phyloP scores from a whole-genome alignment of 345 rosid species.

The Arabidopsis suecica region DNA sequence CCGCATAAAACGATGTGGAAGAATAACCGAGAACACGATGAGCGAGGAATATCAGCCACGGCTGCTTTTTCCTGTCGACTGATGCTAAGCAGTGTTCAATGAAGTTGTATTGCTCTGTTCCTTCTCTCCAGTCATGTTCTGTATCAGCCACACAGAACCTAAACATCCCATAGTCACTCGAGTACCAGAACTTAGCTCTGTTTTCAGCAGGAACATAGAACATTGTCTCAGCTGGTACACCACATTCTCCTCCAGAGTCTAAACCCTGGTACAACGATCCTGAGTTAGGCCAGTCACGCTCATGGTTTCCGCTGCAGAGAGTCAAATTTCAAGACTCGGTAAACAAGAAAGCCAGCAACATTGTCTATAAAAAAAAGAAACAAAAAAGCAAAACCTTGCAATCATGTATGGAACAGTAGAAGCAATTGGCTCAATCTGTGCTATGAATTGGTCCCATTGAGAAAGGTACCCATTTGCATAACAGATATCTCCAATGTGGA shows the following conservation, averaged over 20 bases:
- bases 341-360: slow-evolving; percentile 3
- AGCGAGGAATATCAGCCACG: slow-evolving; percentile 75
- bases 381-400: slow-evolving; percentile 56
- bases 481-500: slow-evolving; percentile 75
- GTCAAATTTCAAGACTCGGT: background rate
- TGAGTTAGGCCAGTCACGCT: slow-evolving; percentile 72
- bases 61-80: slow-evolving; percentile 71
- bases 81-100: slow-evolving; percentile 73
- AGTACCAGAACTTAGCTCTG: slow-evolving; percentile 73
- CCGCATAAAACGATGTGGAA: slow-evolving; percentile 54
- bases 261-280: slow-evolving; percentile 63
- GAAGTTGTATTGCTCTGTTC: slow-evolving; percentile 73
- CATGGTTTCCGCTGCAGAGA: slow-evolving; percentile 69
- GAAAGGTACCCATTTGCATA: slow-evolving; percentile 79
- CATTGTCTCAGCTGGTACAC: slow-evolving; percentile 76
- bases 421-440: slow-evolving; percentile 73
- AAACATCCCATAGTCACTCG: slow-evolving; percentile 81
- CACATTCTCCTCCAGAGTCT: slow-evolving; percentile 87
- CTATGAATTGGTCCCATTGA: slow-evolving; percentile 77
- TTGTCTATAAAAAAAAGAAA: background rate
- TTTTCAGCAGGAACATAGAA: slow-evolving; percentile 69
- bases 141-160: slow-evolving; percentile 75
- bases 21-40: slow-evolving; percentile 78
- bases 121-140: slow-evolving; percentile 82
- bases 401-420: slow-evolving; percentile 73